phyloP scores from a whole-genome alignment of 1,284 basidiomycete species.

The Fomitopsis palustris region DNA sequence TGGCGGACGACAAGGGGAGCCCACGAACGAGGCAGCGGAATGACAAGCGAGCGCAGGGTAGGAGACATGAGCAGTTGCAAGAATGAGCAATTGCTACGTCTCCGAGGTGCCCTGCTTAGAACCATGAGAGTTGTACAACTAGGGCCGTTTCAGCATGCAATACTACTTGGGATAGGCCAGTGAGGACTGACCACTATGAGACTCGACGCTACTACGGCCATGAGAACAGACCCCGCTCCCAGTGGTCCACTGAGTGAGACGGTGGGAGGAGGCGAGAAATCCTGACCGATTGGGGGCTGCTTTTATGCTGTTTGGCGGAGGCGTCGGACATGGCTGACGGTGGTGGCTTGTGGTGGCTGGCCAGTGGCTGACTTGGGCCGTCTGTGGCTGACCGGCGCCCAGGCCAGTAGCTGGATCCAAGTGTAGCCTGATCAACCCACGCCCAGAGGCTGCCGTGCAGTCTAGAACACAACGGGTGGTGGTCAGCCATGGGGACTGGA shows the following conservation, averaged over 20 bases:
- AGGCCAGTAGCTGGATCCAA: too few species aligned
- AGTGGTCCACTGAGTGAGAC: background rate
- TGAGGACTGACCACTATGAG: background rate
- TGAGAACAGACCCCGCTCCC: background rate
- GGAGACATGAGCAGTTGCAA: background rate
- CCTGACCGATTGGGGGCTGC: background rate
- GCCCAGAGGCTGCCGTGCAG: too few species aligned
- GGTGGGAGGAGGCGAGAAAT: background rate
- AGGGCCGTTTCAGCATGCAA: background rate
- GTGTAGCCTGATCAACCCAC: too few species aligned
- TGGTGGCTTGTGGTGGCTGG: background rate
- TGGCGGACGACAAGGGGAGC: constrained; percentile 2
- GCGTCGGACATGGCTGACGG: background rate
- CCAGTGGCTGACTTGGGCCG: too few species aligned
- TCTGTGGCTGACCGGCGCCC: too few species aligned
- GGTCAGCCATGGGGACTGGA: too few species aligned
- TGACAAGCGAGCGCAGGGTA: background rate
- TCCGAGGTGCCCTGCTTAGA: too few species aligned
- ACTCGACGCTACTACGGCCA: background rate
- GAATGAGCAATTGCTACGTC: background rate
- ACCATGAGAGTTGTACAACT: too few species aligned
- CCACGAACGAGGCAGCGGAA: background rate
- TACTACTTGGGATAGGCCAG: background rate
- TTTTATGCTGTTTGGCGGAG: background rate
- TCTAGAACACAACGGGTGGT: too few species aligned